Evolutionary conservation across 352 stramenopile genomes (phyloP), one percentile per base, ranked within the genome.

Genomic region (Phytophthora ramorum): DNA sequence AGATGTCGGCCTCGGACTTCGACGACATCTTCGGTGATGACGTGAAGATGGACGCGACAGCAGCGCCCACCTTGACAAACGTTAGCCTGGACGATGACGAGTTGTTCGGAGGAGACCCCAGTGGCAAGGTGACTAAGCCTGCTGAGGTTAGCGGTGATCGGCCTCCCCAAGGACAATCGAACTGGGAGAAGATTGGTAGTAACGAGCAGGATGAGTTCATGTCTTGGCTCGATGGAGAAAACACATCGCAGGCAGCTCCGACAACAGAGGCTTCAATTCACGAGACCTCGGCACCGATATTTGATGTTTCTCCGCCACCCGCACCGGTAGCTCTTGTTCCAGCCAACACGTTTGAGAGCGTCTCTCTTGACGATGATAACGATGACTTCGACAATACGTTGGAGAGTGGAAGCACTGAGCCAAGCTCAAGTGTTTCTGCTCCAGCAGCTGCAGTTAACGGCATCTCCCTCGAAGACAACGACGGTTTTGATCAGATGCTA

Each of bases 1-100:
- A 45, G 22, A 71, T 73, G 69, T 66, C 58, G 68, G 71, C 67
- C 12, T 73, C 78, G 22, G 83, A 93, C 51, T 90, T 93, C 45
- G 83, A 95, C 58, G 87, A 95, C 56, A 93, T 93, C 59, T 93
- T 95, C 51, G 85, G 85, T 9, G 85, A 95, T 9, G 85, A 92
- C 40, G 57, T 78, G 19, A 95, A 90, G 45, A 74, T 90, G 58
- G 79, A 91, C 37, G 64, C 87, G 43, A 79, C 81, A 12, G 64
- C 68, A 40, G 63, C 69, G 7, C 69, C 80, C 19, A 79, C 79
- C 5, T 46, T 87, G 7, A 75, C 79, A 12, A 60, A 71, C n/a
- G 46, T 62, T 17, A 75, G 86, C 28, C 58, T 85, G 44, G 82
- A 91, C 41, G 82, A 85, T 48, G 71, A 76, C 32, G 80, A 71